Conservation (phyloP, 768 basidiomycete species). For the Russula virescens region DNA sequence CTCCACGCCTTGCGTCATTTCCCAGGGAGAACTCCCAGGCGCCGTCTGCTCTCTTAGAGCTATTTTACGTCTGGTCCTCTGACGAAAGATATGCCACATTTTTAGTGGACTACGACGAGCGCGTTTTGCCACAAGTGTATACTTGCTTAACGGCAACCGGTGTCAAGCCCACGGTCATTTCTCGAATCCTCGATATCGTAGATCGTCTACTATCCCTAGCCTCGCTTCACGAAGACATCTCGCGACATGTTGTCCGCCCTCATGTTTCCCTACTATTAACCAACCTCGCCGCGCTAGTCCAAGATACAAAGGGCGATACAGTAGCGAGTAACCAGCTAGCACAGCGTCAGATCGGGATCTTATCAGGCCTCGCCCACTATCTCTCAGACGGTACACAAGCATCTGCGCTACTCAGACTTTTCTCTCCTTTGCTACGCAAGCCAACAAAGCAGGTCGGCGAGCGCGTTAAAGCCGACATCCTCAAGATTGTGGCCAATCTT, state of each 20-base stretch:
- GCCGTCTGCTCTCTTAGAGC: conserved; percentile 81
- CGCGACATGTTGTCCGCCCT: conserved; percentile 55
- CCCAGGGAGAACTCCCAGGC: conserved; percentile 87
- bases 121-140: conserved; percentile 71
- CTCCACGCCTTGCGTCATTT: conserved; percentile 70
- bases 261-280: conserved; percentile 65
- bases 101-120: conserved; percentile 63
- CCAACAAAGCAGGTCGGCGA: conserved; percentile 74
- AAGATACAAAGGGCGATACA: conserved; percentile 48
- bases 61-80: conserved; percentile 74
- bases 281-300: conserved; percentile 65
- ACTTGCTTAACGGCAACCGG: conserved; percentile 74
- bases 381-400: conserved; percentile 68
- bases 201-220: conserved; percentile 61
- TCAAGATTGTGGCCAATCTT: conserved; percentile 62
- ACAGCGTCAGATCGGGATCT: conserved; percentile 75
- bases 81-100: conserved; percentile 51
- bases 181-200: conserved; percentile 78
- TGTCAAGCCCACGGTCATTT: conserved; percentile 81
- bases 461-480: conserved; percentile 76
- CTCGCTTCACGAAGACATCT: conserved; percentile 43
- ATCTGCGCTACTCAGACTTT: conserved; percentile 59
- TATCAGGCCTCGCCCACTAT: conserved; percentile 75
- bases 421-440: conserved; percentile 75
- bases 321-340: conserved; percentile 56